These are phyloP conservation scores for Tolypocladium ophioglossoides DNA, from an alignment of 2,329 filamentous ascomycete genomes.

Conservation along the genomic window DNA sequence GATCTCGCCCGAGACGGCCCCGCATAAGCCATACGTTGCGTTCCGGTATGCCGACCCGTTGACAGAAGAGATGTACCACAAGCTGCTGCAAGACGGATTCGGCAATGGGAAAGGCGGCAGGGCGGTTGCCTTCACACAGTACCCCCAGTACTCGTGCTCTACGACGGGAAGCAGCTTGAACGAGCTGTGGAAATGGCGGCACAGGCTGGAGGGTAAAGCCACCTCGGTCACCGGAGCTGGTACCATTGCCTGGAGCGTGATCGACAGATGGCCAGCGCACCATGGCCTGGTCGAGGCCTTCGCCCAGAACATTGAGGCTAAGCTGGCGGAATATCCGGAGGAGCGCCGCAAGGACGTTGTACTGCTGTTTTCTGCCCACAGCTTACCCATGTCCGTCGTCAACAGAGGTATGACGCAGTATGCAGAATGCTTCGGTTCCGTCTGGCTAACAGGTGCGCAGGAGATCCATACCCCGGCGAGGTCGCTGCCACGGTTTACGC, in stretches of 20 bases:
- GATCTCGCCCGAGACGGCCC: slow-evolving; percentile 83
- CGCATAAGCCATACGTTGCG: slow-evolving; percentile 94
- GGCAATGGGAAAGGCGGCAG: slow-evolving; percentile 82
- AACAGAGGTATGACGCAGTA: slow-evolving; percentile 56
- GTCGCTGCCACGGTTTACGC: slow-evolving; percentile 93
- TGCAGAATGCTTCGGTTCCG: background rate
- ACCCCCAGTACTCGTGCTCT: slow-evolving; percentile 96
- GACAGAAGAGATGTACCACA: slow-evolving; percentile 86
- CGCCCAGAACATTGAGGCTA: slow-evolving; percentile 82
- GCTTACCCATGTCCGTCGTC: slow-evolving; percentile 91
- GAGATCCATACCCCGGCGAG: slow-evolving; percentile 90
- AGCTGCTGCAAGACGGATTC: slow-evolving; percentile 79
- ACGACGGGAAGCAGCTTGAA: slow-evolving; percentile 95
- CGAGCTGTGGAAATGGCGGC: slow-evolving; percentile 95
- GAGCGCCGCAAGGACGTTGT: slow-evolving; percentile 73
- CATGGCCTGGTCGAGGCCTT: slow-evolving; percentile 84
- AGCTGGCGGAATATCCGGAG: slow-evolving; percentile 72
- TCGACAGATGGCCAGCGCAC: slow-evolving; percentile 95
- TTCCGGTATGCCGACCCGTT: slow-evolving; percentile 91
- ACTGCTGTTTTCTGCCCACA: slow-evolving; percentile 89
- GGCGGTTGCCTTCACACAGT: slow-evolving; percentile 95
- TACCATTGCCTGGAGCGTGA: slow-evolving; percentile 88
- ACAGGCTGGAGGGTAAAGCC: slow-evolving; percentile 71
- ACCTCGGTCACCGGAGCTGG: slow-evolving; percentile 45
- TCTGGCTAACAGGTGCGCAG: slow-evolving; percentile 30